Evolutionary conservation across 164 flowering plant genomes (phyloP).

Genomic region (Macadamia tetraphylla): DNA sequence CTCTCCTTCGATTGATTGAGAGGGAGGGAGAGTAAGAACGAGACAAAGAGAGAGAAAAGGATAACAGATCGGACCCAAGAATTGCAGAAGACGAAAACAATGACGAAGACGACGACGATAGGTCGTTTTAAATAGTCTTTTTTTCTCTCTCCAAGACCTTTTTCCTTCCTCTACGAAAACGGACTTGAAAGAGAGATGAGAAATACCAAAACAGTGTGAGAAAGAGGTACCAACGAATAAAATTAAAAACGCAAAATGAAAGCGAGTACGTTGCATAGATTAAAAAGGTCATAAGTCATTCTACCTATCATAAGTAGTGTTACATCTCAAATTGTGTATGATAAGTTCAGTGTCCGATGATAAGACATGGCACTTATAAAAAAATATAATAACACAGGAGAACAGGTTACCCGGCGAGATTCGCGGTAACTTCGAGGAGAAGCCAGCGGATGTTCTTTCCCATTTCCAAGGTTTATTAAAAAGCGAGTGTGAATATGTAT

Average conservation of each 20-base stretch:
- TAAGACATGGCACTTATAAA: not conserved
- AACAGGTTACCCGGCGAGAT: not conserved
- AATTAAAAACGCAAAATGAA: conserved; percentile 5
- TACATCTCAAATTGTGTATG: too few species aligned
- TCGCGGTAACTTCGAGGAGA: conserved; percentile 8
- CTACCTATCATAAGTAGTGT: not conserved
- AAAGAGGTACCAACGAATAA: conserved; percentile 4
- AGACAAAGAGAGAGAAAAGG: not conserved
- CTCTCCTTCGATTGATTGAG: not conserved
- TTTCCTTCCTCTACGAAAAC: not conserved
- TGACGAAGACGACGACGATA: not conserved
- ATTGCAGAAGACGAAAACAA: not conserved
- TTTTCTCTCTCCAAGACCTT: not conserved
- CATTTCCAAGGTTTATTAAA: too few species aligned
- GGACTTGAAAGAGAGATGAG: not conserved
- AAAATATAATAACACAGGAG: too few species aligned
- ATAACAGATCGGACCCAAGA: not conserved
- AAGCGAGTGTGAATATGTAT: too few species aligned
- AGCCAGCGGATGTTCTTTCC: too few species aligned
- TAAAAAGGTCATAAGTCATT: not conserved
- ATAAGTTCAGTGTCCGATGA: not conserved
- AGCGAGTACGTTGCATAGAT: conserved; percentile 1
- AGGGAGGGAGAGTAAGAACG: too few species aligned
- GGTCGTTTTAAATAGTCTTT: not conserved
- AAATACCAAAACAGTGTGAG: conserved; percentile 1